Conservation (phyloP, 2,329 filamentous ascomycete species). For the Calonectria leucothoes region DNA sequence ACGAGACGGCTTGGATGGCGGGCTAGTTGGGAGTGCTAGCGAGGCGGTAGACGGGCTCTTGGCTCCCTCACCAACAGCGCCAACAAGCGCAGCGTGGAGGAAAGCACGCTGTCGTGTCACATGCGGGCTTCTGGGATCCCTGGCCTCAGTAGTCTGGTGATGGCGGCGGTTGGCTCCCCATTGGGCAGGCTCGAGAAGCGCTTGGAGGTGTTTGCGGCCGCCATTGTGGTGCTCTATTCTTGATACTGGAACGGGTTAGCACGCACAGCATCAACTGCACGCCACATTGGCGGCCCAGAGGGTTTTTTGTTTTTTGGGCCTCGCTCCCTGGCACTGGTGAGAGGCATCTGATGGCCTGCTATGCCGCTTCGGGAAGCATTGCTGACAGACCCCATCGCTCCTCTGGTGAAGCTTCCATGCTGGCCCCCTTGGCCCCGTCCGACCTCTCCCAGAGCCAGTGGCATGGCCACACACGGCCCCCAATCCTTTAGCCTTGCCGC, state of each 20-base stretch:
- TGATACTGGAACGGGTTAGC: slow-evolving; percentile 27
- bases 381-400: slow-evolving; percentile 27
- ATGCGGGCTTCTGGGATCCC: not conserved
- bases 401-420: slow-evolving; percentile 10
- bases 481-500: slow-evolving; percentile 6
- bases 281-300: slow-evolving; percentile 21
- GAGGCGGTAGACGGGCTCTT: not conserved
- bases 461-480: slow-evolving; percentile 34
- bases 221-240: slow-evolving; percentile 27
- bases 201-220: slow-evolving; percentile 12
- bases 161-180: not conserved
- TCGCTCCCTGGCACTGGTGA: slow-evolving; percentile 8
- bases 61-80: slow-evolving; percentile 17
- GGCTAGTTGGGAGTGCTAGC: not conserved
- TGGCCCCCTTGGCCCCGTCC: not conserved
- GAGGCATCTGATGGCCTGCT: slow-evolving; percentile 20
- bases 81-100: not conserved
- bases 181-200: slow-evolving; percentile 14
- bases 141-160: not conserved
- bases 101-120: not conserved
- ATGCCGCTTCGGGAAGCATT: slow-evolving; percentile 34
- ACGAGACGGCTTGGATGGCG: not conserved
- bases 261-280: slow-evolving; percentile 20
- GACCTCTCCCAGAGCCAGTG: not conserved
- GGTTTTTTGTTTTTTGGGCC: slow-evolving; percentile 22